Evolutionary conservation across 805 yeast species (phyloP).

Genomic region (Candida krabiensis): DNA sequence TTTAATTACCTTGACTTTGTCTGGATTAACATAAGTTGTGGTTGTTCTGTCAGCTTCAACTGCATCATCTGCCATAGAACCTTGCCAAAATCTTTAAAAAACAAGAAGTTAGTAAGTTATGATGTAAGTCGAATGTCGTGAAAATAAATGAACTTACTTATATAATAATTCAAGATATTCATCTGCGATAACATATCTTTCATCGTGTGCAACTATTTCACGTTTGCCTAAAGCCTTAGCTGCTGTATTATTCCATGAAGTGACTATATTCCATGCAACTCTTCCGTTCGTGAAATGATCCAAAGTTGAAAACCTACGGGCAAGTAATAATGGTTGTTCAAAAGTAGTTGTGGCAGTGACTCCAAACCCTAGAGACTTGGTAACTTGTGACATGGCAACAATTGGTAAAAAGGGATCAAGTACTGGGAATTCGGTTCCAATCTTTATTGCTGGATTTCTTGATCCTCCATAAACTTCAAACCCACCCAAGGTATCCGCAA

Average conservation of each 20-base stretch:
- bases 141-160: no score
- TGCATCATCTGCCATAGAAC: conserved; percentile 35
- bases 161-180: conserved; percentile 31
- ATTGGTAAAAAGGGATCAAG: conserved; percentile 31
- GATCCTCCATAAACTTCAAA: conserved; percentile 13
- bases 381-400: conserved; percentile 36
- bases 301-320: conserved; percentile 32
- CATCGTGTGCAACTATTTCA: conserved; percentile 30
- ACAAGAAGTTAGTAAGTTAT: conserved; percentile 2
- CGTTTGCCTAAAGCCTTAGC: conserved; percentile 30
- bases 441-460: conserved; percentile 10
- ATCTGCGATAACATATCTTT: conserved; percentile 30
- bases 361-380: conserved; percentile 31
- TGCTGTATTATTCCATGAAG: conserved; percentile 19
- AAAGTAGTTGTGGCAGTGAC: conserved; percentile 34
- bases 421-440: conserved; percentile 12
- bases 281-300: conserved; percentile 34
- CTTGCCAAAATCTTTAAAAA: conserved; percentile 27
- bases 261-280: conserved; percentile 34
- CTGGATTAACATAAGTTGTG: conserved; percentile 30
- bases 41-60: conserved; percentile 26
- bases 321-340: conserved; percentile 32
- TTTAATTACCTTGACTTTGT: conserved; percentile 27
- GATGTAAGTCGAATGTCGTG: no score
- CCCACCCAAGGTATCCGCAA: conserved; percentile 13